These are phyloP conservation scores for Dactylellina haptotyla DNA, from an alignment of 2,329 filamentous ascomycete species.

Conservation along the genomic window DNA sequence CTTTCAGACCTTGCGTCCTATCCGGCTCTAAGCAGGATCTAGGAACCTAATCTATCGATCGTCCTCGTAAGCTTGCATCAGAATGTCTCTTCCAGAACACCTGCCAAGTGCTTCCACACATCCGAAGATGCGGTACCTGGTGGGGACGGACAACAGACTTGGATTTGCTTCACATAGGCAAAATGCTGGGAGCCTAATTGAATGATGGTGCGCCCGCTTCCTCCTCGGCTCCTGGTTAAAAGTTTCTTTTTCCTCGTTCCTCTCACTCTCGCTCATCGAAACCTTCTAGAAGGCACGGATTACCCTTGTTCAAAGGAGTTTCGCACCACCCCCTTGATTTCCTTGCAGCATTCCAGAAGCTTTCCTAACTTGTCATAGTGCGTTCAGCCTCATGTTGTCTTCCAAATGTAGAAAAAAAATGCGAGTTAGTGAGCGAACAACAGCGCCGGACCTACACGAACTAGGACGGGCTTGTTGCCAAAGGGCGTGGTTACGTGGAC, in stretches of 20 bases:
- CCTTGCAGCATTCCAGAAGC: slow-evolving; percentile 52
- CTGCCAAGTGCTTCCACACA: slow-evolving; percentile 51
- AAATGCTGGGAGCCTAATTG: slow-evolving; percentile 55
- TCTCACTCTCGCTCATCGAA: slow-evolving; percentile 20
- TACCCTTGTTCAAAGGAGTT: slow-evolving; percentile 42
- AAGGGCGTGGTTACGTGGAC: background rate
- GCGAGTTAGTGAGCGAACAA: slow-evolving; percentile 16
- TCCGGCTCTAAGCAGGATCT: slow-evolving; percentile 19
- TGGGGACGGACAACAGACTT: slow-evolving; percentile 43
- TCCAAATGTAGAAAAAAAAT: slow-evolving; percentile 45
- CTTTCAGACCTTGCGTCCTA: slow-evolving; percentile 7
- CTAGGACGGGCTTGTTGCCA: slow-evolving; percentile 7
- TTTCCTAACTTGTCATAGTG: slow-evolving; percentile 48
- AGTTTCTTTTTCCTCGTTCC: slow-evolving; percentile 47
- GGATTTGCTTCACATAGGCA: slow-evolving; percentile 53
- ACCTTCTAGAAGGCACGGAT: slow-evolving; percentile 54
- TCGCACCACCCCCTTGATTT: slow-evolving; percentile 34
- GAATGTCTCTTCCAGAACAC: slow-evolving; percentile 45
- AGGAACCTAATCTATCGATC: slow-evolving; percentile 27
- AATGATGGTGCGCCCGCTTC: slow-evolving; percentile 52
- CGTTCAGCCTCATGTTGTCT: slow-evolving; percentile 47
- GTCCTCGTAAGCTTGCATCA: slow-evolving; percentile 11
- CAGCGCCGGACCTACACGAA: no score
- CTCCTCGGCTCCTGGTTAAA: slow-evolving; percentile 54
- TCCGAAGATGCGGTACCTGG: slow-evolving; percentile 46